Conservation (phyloP, 345 rosid genomes). For the Populus nigra region DNA sequence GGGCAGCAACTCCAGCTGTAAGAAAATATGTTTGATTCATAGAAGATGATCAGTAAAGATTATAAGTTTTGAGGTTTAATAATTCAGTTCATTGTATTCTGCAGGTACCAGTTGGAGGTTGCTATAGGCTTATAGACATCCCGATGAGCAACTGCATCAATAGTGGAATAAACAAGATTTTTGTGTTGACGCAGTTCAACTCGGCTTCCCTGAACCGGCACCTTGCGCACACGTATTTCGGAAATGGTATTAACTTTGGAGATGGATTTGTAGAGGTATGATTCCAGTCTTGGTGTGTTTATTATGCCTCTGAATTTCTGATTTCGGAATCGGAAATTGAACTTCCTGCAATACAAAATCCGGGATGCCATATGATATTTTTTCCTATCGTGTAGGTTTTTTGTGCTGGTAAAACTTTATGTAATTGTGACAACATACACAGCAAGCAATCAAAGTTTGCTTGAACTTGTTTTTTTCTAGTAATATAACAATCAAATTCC, state of each 20-base stretch:
- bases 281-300: neutral
- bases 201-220: constrained; percentile 95
- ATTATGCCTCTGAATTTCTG: too few species aligned
- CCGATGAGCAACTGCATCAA: constrained; percentile 99
- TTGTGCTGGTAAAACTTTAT: neutral
- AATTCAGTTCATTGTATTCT: constrained; percentile 10
- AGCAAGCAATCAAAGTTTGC: neutral
- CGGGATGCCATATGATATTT: neutral
- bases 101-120: constrained; percentile 94
- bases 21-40: constrained; percentile 18
- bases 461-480: neutral
- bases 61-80: constrained; percentile 4
- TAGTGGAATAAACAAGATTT: constrained; percentile 90
- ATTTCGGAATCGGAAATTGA: neutral
- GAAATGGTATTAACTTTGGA: constrained; percentile 89
- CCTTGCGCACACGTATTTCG: constrained; percentile 80
- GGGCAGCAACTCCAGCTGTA: constrained; percentile 96
- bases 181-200: constrained; percentile 89
- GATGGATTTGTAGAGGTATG: constrained; percentile 96
- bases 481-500: too few species aligned
- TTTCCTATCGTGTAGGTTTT: neutral
- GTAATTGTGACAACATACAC: neutral
- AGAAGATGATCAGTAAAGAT: neutral
- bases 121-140: constrained; percentile 86
- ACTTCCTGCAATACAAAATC: neutral